Conservation (phyloP, 306 rosid species). For the Fragaria vesca region DNA sequence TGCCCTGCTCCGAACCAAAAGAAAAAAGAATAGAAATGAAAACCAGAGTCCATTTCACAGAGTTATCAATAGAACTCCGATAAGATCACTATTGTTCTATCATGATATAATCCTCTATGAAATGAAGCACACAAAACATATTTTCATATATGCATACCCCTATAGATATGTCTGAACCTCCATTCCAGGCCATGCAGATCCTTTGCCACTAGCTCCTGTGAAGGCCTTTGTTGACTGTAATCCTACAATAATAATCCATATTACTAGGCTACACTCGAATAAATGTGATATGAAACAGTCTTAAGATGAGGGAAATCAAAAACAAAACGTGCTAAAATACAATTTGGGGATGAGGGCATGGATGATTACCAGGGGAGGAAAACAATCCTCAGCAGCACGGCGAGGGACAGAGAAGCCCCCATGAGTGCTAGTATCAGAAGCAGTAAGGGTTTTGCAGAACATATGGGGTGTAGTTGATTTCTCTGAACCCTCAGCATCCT, state of each 20-base stretch:
- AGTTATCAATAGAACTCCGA: not conserved
- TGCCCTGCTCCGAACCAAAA: conserved; percentile 61
- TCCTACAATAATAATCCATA: conserved; percentile 48
- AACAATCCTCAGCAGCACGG: conserved; percentile 99
- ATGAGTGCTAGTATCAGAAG: conserved; percentile 98
- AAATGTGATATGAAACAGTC: not conserved
- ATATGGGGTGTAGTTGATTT: conserved; percentile 90
- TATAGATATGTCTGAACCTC: conserved; percentile 90
- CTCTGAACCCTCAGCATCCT: conserved; percentile 58
- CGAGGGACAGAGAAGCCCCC: conserved; percentile 99
- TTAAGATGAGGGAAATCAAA: not conserved
- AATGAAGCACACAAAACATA: not conserved
- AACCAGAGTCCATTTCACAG: not conserved
- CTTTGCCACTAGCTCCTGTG: conserved; percentile 96
- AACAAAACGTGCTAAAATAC: not conserved
- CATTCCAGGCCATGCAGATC: conserved; percentile 91
- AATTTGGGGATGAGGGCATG: not conserved
- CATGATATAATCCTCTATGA: not conserved
- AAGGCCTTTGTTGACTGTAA: conserved; percentile 88
- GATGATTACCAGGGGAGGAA: conserved; percentile 83
- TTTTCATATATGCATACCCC: conserved; percentile 51
- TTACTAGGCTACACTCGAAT: not conserved
- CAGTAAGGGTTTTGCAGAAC: conserved; percentile 99
- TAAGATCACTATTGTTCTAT: not conserved
- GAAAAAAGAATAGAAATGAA: not conserved